Base-by-base conservation (phyloP, 176 grass and related monocot genomes). In the Rhynchospora pubera region DNA sequence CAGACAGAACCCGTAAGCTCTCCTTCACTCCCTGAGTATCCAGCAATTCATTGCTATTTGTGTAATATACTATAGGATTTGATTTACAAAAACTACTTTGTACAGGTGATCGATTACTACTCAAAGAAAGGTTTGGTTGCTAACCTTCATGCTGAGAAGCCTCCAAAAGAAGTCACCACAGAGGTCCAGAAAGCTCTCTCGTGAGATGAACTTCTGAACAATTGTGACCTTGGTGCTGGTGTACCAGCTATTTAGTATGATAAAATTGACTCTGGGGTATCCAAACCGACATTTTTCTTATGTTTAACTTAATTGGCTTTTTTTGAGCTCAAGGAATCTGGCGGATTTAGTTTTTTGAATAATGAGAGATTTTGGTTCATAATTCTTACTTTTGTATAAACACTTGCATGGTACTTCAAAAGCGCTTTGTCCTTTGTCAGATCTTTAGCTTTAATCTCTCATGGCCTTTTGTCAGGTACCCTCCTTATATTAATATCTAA, bases 21-120 rank as follows among this genome's bases (percentile, higher is more conserved):
- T 65, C 22, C 26, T 23, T 65, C 81, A 85, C 6, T 74, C 81
- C 83, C 48, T 82, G 26, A 39, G 81, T 62, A 22, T 68, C 80
- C 4, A 42, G 21, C 46, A 0, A 58, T 15, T 28, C 46, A 28
- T 62, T 62, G 16, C 53, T 19, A 45, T n/a, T 22, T 45, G 14
- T 81, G 56, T 23, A 62, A 63, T 81, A 47, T 81, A 32, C 24
- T 34, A 15, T 56, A 23, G n/a, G 18, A 68, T 23, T 50, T 56
- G 65, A 65, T 65, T 69, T 89, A 7, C 14, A 18, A 11, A 53
- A 72, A 53, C 86, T 74, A 7, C 46, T 19, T 46, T 28, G 44
- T 83, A 15, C 79, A 98, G 92, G 92, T 99, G 77, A 99, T 93
- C 74, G 90, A 90, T 24, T 98, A 98, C 85, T 94, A 94, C 65